These are phyloP conservation scores for Candida pseudoviswanathii DNA, from an alignment of 1,139 yeast genomes.

Conservation along the genomic window DNA sequence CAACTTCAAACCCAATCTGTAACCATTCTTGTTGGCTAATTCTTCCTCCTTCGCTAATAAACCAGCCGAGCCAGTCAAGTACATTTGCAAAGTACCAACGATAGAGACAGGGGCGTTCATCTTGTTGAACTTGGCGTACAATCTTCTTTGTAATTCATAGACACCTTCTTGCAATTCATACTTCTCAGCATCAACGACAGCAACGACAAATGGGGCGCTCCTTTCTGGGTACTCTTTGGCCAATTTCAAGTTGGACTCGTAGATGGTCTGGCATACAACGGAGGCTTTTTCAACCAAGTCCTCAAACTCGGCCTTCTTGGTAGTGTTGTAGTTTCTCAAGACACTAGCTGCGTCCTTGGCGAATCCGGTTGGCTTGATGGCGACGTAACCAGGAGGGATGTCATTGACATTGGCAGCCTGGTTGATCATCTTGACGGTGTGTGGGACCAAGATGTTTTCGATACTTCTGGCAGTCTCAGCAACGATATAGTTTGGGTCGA, in stretches of 20 bases:
- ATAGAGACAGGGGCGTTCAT: constrained; percentile 60
- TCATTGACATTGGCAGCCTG: constrained; percentile 55
- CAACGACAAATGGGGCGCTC: constrained; percentile 78
- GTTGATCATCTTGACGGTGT: constrained; percentile 53
- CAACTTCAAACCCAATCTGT: constrained; percentile 82
- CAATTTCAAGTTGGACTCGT: constrained; percentile 54
- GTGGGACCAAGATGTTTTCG: constrained; percentile 71
- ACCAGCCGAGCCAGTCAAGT: constrained; percentile 69
- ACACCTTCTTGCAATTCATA: constrained; percentile 87
- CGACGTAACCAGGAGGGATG: constrained; percentile 81
- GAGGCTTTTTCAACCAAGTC: constrained; percentile 67
- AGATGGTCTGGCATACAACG: constrained; percentile 55
- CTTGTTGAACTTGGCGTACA: constrained; percentile 75
- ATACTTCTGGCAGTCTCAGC: constrained; percentile 69
- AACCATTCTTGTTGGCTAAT: constrained; percentile 62
- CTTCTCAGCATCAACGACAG: constrained; percentile 93
- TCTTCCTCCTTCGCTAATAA: constrained; percentile 65
- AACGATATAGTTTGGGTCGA: constrained; percentile 67
- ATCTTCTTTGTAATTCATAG: constrained; percentile 82
- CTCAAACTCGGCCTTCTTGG: constrained; percentile 51
- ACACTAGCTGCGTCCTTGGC: constrained; percentile 75
- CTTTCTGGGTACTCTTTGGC: constrained; percentile 61
- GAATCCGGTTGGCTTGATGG: constrained; percentile 92
- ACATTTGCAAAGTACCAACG: constrained; percentile 94
- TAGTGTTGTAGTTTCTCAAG: constrained; percentile 59